Conservation (phyloP, 192 early-diverging fungal genomes). For the Tieghemiomyces parasiticus region DNA sequence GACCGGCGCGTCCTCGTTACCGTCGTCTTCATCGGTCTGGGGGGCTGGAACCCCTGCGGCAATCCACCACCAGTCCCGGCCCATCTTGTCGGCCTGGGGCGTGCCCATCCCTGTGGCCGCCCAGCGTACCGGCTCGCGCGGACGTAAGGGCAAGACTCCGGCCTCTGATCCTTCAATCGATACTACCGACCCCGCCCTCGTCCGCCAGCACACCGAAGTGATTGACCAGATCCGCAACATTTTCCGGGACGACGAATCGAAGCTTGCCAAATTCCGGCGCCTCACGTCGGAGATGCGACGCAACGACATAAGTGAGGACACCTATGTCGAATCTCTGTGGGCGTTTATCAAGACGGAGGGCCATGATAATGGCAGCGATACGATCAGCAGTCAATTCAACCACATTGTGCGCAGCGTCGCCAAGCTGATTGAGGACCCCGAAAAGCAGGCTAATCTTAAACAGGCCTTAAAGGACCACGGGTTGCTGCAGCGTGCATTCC, state of each 20-base stretch:
- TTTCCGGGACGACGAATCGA: slow-evolving; percentile 17
- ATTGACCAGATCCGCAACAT: slow-evolving; percentile 22
- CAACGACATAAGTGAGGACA: slow-evolving; percentile 19
- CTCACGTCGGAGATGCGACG: slow-evolving; percentile 32
- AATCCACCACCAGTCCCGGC: slow-evolving; percentile 6
- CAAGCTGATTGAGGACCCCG: background rate
- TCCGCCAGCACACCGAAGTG: slow-evolving; percentile 23
- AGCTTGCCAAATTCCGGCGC: slow-evolving; percentile 29
- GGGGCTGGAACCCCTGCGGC: no score
- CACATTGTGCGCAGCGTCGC: background rate
- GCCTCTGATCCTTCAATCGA: background rate
- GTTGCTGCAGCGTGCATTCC: background rate
- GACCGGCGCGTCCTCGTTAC: slow-evolving; percentile 6
- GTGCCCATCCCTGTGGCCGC: background rate
- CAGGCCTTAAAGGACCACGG: background rate
- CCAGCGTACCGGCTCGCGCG: slow-evolving; percentile 3
- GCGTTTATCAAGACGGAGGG: slow-evolving; percentile 9
- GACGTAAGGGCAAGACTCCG: background rate
- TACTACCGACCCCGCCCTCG: background rate
- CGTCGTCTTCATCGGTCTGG: no score
- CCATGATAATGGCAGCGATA: background rate
- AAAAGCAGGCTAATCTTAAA: background rate
- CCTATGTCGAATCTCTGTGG: slow-evolving; percentile 26
- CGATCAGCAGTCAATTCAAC: background rate
- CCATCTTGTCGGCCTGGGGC: background rate